Base-by-base conservation (phyloP, 2,329 filamentous ascomycete species). In the Pyrenochaeta sp. region DNA sequence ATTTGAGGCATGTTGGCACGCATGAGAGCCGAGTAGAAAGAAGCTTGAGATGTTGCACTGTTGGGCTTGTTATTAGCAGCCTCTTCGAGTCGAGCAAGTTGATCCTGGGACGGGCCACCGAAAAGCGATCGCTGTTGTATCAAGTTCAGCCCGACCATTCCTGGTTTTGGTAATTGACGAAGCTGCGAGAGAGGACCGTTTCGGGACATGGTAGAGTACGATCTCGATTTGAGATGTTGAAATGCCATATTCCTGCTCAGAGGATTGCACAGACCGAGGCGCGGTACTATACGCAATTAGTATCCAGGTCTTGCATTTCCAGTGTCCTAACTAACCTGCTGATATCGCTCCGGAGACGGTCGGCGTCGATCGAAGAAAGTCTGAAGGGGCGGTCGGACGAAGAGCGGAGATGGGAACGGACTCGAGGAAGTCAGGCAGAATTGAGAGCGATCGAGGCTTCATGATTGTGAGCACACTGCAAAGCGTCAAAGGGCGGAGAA, bases 1-100 rank as follows among this genome's bases (percentile, higher is more conserved):
- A 99, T 96, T 37, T 91, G 87, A 13, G 93, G 90, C 88, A 96
- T 92, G 64, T 95, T 94, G 37, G 93, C 91, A 67, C 89, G 88
- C 41, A 96, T 80, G 10, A 99, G 82, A 31, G 92, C 87, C 67
- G 93, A 88, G 69, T 99, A 99, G 71, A 99, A 96, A 11, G 89
- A 87, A 69, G 93, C 94, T 71, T 99, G 94, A 14, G 91, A 86
- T 29, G 88, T 88, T 19, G 91, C 87, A 71, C 90, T 97, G 47
- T 79, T 82, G 1, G 94, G 90, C 62, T 96, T 96, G 72, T 90
- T 88, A 74, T 97, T 99, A 24, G 94, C 95, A 17, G 89, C 88
- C 69, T 92, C 88, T 74, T 99, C 94, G 58, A 92, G 82, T 56
- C 90, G 88, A 22, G 91, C 90, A 22, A 99, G 82, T 43, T 93